phyloP scores from a whole-genome alignment of 2,329 filamentous ascomycete genomes.

The Nemania bipapillata region DNA sequence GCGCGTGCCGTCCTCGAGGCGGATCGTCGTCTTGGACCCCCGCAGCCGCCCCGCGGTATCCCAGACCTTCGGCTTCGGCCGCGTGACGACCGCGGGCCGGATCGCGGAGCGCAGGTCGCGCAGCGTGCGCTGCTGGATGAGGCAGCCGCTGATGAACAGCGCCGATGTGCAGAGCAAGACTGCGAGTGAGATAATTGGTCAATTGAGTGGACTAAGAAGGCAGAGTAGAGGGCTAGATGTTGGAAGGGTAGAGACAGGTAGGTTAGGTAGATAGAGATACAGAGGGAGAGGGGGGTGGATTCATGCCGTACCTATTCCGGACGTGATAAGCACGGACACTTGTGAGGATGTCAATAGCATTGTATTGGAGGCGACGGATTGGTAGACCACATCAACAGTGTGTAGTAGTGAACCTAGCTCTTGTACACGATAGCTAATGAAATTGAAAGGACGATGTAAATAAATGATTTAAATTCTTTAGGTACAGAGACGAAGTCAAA shows the following conservation, averaged over 20 bases:
- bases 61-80: constrained; percentile 60
- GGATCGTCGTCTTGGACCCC: constrained; percentile 53
- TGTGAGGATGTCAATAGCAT: constrained; percentile 75
- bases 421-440: constrained; percentile 14
- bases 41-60: background rate
- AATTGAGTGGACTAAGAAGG: constrained; percentile 39
- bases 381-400: background rate
- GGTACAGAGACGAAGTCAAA: background rate
- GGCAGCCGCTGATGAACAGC: constrained; percentile 88
- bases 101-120: constrained; percentile 80
- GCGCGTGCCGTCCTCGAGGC: constrained; percentile 60
- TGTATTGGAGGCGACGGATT: background rate
- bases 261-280: background rate
- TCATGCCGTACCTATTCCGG: constrained; percentile 64
- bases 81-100: constrained; percentile 59
- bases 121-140: constrained; percentile 86
- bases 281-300: background rate
- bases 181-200: constrained; percentile 46
- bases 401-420: background rate
- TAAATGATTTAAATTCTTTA: background rate
- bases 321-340: constrained; percentile 74
- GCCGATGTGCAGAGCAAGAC: constrained; percentile 82
- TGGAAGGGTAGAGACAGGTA: background rate
- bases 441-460: background rate
- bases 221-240: background rate